phyloP scores from a whole-genome alignment of 257 asterid species.

The Eucommia ulmoides region DNA sequence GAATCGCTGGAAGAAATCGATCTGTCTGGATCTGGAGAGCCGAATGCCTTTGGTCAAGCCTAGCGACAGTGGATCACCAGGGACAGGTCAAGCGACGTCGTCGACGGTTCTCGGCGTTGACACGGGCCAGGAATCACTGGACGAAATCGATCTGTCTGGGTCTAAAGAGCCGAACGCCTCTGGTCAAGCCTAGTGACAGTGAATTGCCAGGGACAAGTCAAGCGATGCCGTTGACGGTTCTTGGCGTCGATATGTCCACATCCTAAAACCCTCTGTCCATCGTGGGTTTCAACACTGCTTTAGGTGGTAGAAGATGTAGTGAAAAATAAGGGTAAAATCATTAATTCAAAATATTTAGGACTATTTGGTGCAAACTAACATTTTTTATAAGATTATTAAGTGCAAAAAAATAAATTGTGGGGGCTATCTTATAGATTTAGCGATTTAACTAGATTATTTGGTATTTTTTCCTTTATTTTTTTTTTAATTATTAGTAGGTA shows the following conservation, averaged over 20 bases:
- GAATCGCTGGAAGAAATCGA: conserved; percentile 81
- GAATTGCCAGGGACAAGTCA: conserved; percentile 40
- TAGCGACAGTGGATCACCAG: conserved; percentile 41
- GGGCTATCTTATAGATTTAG: too few species aligned
- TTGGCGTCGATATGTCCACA: conserved; percentile 61
- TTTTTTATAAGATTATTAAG: too few species aligned
- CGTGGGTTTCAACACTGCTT: conserved; percentile 74
- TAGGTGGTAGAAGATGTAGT: too few species aligned
- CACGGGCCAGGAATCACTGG: too few species aligned
- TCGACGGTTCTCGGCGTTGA: conserved; percentile 66
- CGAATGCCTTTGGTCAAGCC: conserved; percentile 59
- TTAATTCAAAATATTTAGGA: too few species aligned
- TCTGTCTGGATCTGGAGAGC: conserved; percentile 57
- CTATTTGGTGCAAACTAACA: too few species aligned
- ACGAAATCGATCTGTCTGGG: conserved; percentile 58
- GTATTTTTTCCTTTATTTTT: too few species aligned
- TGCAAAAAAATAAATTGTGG: too few species aligned
- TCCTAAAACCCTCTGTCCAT: conserved; percentile 82
- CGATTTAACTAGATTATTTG: too few species aligned
- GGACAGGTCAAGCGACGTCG: conserved; percentile 51
- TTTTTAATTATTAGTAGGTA: too few species aligned
- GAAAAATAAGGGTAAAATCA: too few species aligned
- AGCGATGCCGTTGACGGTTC: conserved; percentile 56
- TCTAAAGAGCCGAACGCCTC: conserved; percentile 63
- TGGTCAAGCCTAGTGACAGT: conserved; percentile 51